These are phyloP conservation scores for Cladosporium sp. DNA, from an alignment of 2,329 filamentous ascomycete species.

Conservation along the genomic window DNA sequence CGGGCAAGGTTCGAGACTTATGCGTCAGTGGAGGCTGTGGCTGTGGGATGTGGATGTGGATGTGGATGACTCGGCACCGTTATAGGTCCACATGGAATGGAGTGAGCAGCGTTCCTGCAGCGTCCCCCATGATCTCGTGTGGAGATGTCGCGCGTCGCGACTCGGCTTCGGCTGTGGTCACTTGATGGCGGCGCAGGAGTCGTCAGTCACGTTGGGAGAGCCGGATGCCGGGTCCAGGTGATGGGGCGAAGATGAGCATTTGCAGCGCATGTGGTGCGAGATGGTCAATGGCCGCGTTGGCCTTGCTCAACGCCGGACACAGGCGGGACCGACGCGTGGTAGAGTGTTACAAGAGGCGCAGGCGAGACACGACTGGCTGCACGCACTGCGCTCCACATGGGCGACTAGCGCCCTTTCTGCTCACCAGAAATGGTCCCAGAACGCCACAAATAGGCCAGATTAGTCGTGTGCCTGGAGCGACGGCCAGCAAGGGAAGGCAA, in stretches of 20 bases:
- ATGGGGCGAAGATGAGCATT: too few species aligned
- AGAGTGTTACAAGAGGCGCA: not conserved
- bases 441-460: not conserved
- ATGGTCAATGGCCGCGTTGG: too few species aligned
- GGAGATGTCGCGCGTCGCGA: not conserved
- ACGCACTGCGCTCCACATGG: not conserved
- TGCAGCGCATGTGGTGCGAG: too few species aligned
- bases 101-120: not conserved
- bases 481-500: not conserved
- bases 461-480: not conserved
- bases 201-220: too few species aligned
- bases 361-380: not conserved
- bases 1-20: not conserved
- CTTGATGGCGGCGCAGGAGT: too few species aligned
- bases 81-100: too few species aligned
- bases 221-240: too few species aligned
- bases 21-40: not conserved
- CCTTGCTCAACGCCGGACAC: too few species aligned
- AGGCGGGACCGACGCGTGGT: too few species aligned
- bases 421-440: not conserved
- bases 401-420: not conserved
- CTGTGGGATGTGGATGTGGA: not conserved
- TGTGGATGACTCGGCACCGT: not conserved
- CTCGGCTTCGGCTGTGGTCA: not conserved
- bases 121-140: not conserved